Evolutionary conservation across 1,139 yeast species (phyloP), one percentile per base, ranked within the genome.

Genomic region (Debaryomyces fabryi): DNA sequence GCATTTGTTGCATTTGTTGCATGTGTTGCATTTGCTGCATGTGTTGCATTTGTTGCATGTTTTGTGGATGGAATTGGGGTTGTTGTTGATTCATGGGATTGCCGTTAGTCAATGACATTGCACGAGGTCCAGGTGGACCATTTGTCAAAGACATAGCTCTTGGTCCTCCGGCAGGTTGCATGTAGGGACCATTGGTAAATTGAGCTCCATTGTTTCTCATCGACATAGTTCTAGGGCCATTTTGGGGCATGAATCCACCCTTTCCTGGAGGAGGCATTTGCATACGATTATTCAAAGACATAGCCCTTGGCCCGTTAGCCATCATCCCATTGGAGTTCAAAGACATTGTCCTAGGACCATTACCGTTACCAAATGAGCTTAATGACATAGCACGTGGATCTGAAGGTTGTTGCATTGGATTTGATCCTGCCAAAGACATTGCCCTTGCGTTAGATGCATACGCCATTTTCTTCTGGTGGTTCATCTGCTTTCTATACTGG

Each of bases 401-500:
- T 39, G 53, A 54, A 9, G 45, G 64, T 39, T 61, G 63, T 29
- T 52, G 58, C 71, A 70, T 70, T 8, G 76, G 75, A 51, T 72
- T 71, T 1, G 58, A 58, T 4, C 70, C 71, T 0, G 72, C 68
- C 37, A 76, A 62, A 10, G 79, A 69, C 69, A 69, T 74, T 23
- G 81, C 79, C 39, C 80, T 63, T 1, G 82, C 81, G 36, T 78
- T 69, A n/a, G 69, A 65, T 15, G 74, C 76, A 57, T 76, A 62
- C 16, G 80, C 81, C 64, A 76, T 62, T 60, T 87, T 86, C 70
- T 83, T 85, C 63, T 83, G 86, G 10, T 81, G 83, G 48, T 85
- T 83, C 78, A 83, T 76, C 55, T 79, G 85, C 57, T 85, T 86
- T 54, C 95, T 71, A 60, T 87, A 86, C 52, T 83, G 85, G 8